These are phyloP conservation scores for Russula emetica DNA, from an alignment of 768 basidiomycete genomes.

Conservation along the genomic window DNA sequence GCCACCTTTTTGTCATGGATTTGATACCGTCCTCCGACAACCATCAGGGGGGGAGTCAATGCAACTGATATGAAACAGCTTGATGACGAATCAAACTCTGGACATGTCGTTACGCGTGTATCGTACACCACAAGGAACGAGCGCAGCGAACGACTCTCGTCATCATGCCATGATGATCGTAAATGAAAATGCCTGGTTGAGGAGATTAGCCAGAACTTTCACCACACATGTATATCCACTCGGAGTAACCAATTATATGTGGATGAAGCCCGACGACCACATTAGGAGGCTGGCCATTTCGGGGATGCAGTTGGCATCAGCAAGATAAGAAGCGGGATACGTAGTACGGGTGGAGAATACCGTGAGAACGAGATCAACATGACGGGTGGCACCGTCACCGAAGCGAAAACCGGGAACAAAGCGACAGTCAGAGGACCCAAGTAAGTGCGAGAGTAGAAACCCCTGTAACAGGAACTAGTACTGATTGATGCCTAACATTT, in stretches of 20 bases:
- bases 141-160: background rate
- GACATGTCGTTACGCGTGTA: too few species aligned
- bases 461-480: too few species aligned
- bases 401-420: background rate
- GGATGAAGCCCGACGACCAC: background rate
- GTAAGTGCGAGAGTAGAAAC: background rate
- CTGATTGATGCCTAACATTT: background rate
- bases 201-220: background rate
- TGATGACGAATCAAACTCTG: background rate
- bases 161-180: background rate
- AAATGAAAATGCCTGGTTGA: background rate
- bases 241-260: background rate
- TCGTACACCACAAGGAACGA: background rate
- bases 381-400: background rate
- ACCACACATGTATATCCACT: background rate
- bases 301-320: too few species aligned
- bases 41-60: background rate
- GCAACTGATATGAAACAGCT: background rate
- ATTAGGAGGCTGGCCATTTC: background rate
- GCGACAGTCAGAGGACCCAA: background rate
- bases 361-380: background rate
- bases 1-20: background rate
- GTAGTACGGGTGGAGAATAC: background rate
- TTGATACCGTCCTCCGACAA: background rate
- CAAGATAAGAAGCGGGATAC: too few species aligned